Base-by-base conservation (phyloP, 2,329 filamentous ascomycete species). In the Plectosphaerella plurivora region DNA sequence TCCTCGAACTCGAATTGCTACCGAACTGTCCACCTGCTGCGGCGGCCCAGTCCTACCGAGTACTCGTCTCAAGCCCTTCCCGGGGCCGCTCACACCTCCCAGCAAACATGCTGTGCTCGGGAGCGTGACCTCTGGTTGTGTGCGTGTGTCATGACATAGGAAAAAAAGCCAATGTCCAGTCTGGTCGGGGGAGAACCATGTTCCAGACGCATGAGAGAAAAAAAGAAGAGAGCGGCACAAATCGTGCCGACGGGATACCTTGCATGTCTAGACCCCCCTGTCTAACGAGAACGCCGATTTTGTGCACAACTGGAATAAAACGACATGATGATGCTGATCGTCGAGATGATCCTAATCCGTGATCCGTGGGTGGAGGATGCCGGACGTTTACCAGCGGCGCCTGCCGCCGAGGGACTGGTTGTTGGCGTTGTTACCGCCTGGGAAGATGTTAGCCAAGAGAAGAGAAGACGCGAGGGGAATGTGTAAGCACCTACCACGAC, bases 401-500 rank as follows among this genome's bases (percentile, higher is more conserved):
- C 72, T 75, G 62, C 72, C 50, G 14, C 54, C 68, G 35, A 81
- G 65, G 51, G 77, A 76, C 63, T 74, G 65, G 60, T 73, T 74
- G 64, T 81, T 80, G 65, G 76, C 73, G 62, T 76, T 74, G 67
- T 33, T 33, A 33, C 28, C 28, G 69, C 68, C 18, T 72, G 64
- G 61, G 58, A 60, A 60, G 60, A 56, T 60, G 62, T 63, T 56
- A 62, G 60, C 59, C 58, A 55, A 56, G 56, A 58, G n/a, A 36
- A 10, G 8, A 37, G 25, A 25, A 37, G 35, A 37, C n/a, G 22
- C 33, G 25, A 57, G 60, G 51, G 59, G 65, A 62, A 68, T 57
- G 62, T 65, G 60, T 62, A 73, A 71, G 67, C 71, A 76, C 77
- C 78, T 75, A 62, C 76, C 75, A 60, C 68, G 70, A 50, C 67